Base-by-base conservation (phyloP, 2,329 filamentous ascomycete species). In the Calonectria fujianensis region DNA sequence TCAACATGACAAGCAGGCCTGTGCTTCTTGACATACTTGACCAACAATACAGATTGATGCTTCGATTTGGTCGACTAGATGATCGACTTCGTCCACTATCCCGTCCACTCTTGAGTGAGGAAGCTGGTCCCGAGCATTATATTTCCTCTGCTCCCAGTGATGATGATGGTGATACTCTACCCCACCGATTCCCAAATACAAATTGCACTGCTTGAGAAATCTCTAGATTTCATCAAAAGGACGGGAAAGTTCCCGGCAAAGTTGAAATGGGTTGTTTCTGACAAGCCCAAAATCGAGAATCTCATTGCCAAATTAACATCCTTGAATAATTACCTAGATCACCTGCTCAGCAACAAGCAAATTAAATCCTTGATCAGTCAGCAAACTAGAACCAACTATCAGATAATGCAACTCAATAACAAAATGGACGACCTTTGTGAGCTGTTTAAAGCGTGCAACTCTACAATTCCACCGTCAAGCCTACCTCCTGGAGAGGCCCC, bases 381-480 rank as follows among this genome's bases (percentile, higher is more conserved):
- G 14, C 50, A 52, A 18, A 52, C 50, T 7, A 27, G 50, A 31
- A 52, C 50, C 31, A 52, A 52, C 27, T 52, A 52, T 18, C 50
- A 52, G 16, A 52, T 52, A 18, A 52, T 52, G 50, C 50, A 52
- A 24, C 50, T 52, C 2, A 52, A 52, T 52, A 52, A 52, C 13
- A 52, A 52, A 52, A 52, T 52, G 50, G 50, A 52, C 29, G 50
- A 52, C 13, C 50, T 52, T 4, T 52, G 50, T 31, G 50, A 52
- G 29, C 50, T 52, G 31, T 24, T 52, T 24, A 52, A 52, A 18
- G 50, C 50, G 5, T 52, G 50, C 16, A 52, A 29, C 9, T 31
- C 14, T 8, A 7, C 3, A 11, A 31, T 52, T 31, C 27, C 27
- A 16, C 13, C 27, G 31, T 52, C 50, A 3, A 41, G 18, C 50